Conservation (phyloP, 306 rosid species). For the Betula pendula region DNA sequence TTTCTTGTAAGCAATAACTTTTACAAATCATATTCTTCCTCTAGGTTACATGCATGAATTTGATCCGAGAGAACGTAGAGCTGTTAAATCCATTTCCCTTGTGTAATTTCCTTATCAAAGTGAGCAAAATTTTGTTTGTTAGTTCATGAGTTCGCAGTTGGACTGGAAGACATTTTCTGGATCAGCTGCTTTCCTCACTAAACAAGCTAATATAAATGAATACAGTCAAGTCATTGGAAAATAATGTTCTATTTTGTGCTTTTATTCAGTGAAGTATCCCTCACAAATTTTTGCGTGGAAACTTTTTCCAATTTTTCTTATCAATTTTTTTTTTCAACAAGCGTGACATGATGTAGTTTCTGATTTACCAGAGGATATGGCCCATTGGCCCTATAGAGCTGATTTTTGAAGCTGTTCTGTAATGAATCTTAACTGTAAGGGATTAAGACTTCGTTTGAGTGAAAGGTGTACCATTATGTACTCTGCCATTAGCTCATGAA, state of each 20-base stretch:
- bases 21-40: not conserved
- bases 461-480: not conserved
- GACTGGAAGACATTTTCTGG: not conserved
- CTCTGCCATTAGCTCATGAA: not conserved
- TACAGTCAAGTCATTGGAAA: not conserved
- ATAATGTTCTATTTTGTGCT: constrained; percentile 2
- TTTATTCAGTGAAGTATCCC: not conserved
- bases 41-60: not conserved
- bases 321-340: not conserved
- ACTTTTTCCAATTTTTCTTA: not conserved
- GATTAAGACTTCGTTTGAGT: not conserved
- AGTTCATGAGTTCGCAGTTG: not conserved
- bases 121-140: not conserved
- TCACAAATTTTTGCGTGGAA: not conserved
- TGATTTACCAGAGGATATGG: not conserved
- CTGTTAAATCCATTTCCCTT: not conserved
- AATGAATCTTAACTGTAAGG: not conserved
- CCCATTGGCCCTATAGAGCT: not conserved
- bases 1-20: constrained; percentile 10
- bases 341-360: not conserved
- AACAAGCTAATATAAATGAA: not conserved
- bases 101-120: not conserved
- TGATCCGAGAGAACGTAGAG: not conserved
- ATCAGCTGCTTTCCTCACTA: not conserved
- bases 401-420: not conserved